Evolutionary conservation across 257 asterid genomes (phyloP), one percentile per base, ranked within the genome.

Genomic region (Solanum virginianum): DNA sequence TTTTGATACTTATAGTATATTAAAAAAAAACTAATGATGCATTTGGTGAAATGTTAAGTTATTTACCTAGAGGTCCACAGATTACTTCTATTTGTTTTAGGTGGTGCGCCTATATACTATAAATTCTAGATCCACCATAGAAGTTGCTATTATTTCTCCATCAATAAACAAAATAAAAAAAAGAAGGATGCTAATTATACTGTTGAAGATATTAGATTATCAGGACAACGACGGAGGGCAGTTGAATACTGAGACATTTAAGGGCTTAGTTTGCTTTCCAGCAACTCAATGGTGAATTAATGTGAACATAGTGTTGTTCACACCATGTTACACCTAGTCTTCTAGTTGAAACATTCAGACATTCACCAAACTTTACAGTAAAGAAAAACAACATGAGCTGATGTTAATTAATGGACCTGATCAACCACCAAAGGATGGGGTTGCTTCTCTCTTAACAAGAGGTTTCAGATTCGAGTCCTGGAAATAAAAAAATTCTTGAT

Each of bases 351-450:
- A 53, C 7, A 53, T 79, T 79, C 83, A 53, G 63, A 26, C 56
- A 74, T 74, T 69, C 85, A 89, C 92, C 88, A 88, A 89, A 86
- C 84, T 77, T 45, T 82, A 16, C 22, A 68, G 62, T 82, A 2
- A 80, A 87, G 17, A 53, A 51, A n/a, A 15, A 45, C 63, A 83
- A 80, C 20, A 43, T 85, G 72, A 62, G 82, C 84, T 88, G 88
- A 36, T 82, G 84, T 62, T 16, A 68, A 16, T 68, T 17, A 32
- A 32, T 32, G 36, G 36, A 32, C 36, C 36, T 32, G 36, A 3
- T 32, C 4, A 32, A 32, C 4, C 6, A 36, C 0, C 41, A 5
- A 36, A 4, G 41, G 7, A 36, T 36, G 6, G 1, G 0, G 1
- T 0, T 36, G 41, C 6, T 36, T 6, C 6, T 36, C 6, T 5